These are phyloP conservation scores for Venturia oleaginea DNA, from an alignment of 2,329 filamentous ascomycete genomes.

Conservation along the genomic window DNA sequence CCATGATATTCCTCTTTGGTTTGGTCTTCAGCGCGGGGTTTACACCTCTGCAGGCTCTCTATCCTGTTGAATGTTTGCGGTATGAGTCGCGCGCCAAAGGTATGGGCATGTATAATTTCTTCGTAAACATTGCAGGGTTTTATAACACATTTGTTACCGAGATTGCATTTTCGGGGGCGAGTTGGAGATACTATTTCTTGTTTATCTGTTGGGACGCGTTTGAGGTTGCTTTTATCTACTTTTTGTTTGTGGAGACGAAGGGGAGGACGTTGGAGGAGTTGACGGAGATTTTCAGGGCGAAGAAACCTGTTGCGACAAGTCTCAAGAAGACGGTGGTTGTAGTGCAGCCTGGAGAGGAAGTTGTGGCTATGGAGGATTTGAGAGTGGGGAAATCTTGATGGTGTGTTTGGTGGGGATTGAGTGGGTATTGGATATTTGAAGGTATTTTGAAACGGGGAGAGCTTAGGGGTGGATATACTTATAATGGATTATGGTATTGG, in stretches of 20 bases:
- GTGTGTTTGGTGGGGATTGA: neutral
- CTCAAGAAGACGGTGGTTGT: conserved; percentile 20
- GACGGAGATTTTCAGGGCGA: conserved; percentile 33
- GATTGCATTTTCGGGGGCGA: conserved; percentile 28
- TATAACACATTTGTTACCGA: conserved; percentile 39
- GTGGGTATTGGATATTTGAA: neutral
- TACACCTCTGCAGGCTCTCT: conserved; percentile 39
- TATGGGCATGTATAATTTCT: conserved; percentile 39
- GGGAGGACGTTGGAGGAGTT: conserved; percentile 38
- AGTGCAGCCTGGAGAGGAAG: neutral
- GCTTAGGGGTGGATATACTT: neutral
- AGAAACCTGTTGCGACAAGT: conserved; percentile 31
- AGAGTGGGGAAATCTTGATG: neutral
- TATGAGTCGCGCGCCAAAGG: conserved; percentile 41
- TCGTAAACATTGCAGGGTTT: conserved; percentile 36
- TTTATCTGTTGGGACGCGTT: conserved; percentile 35
- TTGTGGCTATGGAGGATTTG: neutral
- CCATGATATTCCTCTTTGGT: conserved; percentile 37
- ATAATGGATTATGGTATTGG: neutral
- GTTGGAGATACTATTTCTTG: conserved; percentile 34
- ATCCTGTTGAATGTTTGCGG: conserved; percentile 40
- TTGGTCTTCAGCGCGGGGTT: conserved; percentile 31
- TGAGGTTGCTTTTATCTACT: conserved; percentile 30
- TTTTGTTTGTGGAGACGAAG: conserved; percentile 30
- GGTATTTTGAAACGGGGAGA: neutral